Percentiles rank a stretch among this genome's conserved stretches.
Conservation (phyloP, 352 stramenopile genomes). For the Phytophthora pluvialis region DNA sequence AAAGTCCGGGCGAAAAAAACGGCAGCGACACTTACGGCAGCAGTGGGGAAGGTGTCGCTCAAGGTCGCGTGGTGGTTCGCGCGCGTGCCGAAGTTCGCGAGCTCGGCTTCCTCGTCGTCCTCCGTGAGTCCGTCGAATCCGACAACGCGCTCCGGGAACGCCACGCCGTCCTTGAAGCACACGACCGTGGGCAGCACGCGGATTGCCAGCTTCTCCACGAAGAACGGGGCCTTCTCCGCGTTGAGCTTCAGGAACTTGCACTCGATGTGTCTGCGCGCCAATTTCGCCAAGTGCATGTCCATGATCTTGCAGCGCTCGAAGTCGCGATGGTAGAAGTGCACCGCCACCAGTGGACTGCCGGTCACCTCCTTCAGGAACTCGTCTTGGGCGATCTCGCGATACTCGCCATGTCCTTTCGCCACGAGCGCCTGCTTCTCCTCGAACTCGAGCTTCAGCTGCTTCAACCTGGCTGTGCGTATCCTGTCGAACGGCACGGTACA, state of each 20-base stretch:
- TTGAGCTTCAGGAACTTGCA: constrained; percentile 96
- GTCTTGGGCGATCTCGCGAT: constrained; percentile 94
- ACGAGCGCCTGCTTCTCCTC: constrained; percentile 67
- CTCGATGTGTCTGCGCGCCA: constrained; percentile 81
- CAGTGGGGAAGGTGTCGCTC: constrained; percentile 68
- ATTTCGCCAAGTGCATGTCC: constrained; percentile 87
- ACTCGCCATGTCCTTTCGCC: constrained; percentile 81
- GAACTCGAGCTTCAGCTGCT: constrained; percentile 69
- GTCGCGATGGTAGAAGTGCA: constrained; percentile 97
- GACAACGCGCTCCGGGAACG: constrained; percentile 87
- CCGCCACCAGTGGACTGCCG: constrained; percentile 75
- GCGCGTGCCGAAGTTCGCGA: constrained; percentile 46
- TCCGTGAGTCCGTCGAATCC: constrained; percentile 95
- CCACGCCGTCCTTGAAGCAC: constrained; percentile 93
- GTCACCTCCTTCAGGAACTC: constrained; percentile 97
- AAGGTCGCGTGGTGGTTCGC: constrained; percentile 47
- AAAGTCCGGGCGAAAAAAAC: background rate
- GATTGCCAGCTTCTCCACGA: constrained; percentile 94
- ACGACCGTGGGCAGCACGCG: constrained; percentile 94
- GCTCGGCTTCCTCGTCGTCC: constrained; percentile 66
- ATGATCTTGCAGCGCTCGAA: constrained; percentile 98
- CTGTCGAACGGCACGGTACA: constrained; percentile 31
- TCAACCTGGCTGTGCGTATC: constrained; percentile 83
- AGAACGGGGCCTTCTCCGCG: constrained; percentile 95
- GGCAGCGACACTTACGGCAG: constrained; percentile 58